Conservation (phyloP, 2,329 filamentous ascomycete species). For the Huntiella abstrusa region DNA sequence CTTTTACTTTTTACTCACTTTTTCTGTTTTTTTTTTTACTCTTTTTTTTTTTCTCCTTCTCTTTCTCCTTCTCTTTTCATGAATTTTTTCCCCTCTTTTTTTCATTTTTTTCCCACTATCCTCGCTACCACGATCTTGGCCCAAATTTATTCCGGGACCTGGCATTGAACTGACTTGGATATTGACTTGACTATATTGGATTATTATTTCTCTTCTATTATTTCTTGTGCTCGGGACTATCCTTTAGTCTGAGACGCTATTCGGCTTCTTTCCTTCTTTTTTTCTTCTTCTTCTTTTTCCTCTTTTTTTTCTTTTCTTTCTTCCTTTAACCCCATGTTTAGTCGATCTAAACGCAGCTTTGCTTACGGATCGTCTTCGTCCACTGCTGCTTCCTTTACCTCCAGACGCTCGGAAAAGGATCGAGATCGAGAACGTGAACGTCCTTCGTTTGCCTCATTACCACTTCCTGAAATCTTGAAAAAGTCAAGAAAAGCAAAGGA, state of each 20-base stretch:
- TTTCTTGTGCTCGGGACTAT: background rate
- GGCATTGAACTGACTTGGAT: background rate
- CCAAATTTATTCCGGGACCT: background rate
- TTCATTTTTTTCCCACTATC: background rate
- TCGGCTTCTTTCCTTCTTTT: background rate
- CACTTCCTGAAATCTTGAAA: conserved; percentile 3
- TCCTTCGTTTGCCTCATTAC: background rate
- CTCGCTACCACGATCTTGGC: background rate
- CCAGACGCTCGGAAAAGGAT: background rate
- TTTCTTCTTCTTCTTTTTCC: background rate
- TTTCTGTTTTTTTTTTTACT: background rate
- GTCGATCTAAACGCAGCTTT: conserved; percentile 4
- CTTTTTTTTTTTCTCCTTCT: background rate
- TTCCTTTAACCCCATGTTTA: conserved; percentile 4
- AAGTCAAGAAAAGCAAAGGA: conserved; percentile 5
- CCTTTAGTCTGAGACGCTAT: background rate
- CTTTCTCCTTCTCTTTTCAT: background rate
- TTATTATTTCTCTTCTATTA: background rate
- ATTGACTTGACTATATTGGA: background rate
- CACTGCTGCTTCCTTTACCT: conserved; percentile 2
- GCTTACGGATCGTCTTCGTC: conserved; percentile 6
- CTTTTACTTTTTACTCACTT: background rate
- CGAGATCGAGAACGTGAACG: conserved; percentile 1
- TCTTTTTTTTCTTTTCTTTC: background rate
- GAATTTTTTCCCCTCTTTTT: background rate